These are phyloP conservation scores for Lentinus tigrinus DNA, from an alignment of 768 basidiomycete genomes.

Conservation along the genomic window DNA sequence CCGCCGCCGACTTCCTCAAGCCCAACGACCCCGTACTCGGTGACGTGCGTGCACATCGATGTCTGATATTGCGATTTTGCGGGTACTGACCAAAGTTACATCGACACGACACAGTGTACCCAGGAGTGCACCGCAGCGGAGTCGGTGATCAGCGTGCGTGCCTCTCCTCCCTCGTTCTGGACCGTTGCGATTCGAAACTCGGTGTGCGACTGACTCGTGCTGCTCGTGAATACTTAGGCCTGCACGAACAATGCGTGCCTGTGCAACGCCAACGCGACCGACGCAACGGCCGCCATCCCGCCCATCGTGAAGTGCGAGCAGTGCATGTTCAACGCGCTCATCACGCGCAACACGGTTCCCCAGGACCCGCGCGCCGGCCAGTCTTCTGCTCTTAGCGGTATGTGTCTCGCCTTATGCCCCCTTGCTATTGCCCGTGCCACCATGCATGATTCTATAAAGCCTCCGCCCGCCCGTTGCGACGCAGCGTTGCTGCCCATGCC, in stretches of 20 bases:
- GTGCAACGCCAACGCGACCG: conserved; percentile 34
- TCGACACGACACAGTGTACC: neutral
- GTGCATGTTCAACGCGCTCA: conserved; percentile 61
- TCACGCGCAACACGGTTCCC: conserved; percentile 48
- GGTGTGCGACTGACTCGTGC: neutral
- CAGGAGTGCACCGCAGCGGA: neutral
- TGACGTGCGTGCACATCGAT: conserved; percentile 29
- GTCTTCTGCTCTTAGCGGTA: conserved; percentile 56
- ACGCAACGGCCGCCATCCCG: conserved; percentile 24
- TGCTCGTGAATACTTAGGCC: conserved; percentile 25
- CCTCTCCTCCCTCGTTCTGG: neutral
- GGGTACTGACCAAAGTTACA: neutral
- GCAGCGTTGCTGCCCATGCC: too few species aligned
- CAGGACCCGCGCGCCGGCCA: conserved; percentile 61
- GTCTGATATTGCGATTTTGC: neutral
- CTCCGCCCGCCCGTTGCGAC: too few species aligned
- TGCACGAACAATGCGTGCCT: conserved; percentile 56
- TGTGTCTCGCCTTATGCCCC: conserved; percentile 15
- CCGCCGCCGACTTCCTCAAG: conserved; percentile 44
- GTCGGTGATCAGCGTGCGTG: conserved; percentile 25
- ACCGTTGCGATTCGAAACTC: neutral
- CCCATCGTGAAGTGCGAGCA: conserved; percentile 56
- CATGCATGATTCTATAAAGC: too few species aligned
- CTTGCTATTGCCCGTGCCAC: too few species aligned
- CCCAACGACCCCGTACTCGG: conserved; percentile 33